phyloP scores from a whole-genome alignment of 2,329 filamentous ascomycete genomes.

The Fusarium sp. region DNA sequence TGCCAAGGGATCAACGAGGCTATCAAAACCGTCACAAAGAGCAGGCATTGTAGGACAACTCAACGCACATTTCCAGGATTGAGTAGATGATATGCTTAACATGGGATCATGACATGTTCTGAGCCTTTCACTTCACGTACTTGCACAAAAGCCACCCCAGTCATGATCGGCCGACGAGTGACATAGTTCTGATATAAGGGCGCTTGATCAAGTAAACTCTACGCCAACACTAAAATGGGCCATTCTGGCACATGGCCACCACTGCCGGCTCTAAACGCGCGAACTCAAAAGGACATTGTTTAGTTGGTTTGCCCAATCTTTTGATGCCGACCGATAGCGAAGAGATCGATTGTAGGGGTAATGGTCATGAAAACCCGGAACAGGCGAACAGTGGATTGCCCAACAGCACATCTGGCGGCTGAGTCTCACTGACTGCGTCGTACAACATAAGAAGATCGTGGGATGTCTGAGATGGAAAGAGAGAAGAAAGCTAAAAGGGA shows the following conservation, averaged over 20 bases:
- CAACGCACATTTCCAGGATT: not conserved
- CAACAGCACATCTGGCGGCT: not conserved
- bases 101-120: not conserved
- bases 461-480: not conserved
- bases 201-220: constrained; percentile 1
- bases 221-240: not conserved
- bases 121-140: not conserved
- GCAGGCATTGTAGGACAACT: not conserved
- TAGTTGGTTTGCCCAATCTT: constrained; percentile 15
- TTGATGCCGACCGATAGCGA: not conserved
- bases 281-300: not conserved
- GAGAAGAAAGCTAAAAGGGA: constrained; percentile 17
- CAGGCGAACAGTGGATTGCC: constrained; percentile 9
- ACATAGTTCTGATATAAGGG: not conserved
- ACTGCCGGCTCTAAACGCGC: not conserved
- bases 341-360: constrained; percentile 10
- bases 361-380: constrained; percentile 2
- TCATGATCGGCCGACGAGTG: not conserved
- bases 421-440: not conserved
- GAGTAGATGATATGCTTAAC: not conserved
- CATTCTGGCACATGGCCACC: not conserved
- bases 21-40: not conserved
- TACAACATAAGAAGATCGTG: not conserved
- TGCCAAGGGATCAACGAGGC: constrained; percentile 10
- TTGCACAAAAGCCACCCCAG: not conserved